Conservation (phyloP, 257 asterid species). For the Nicotiana attenuata region DNA sequence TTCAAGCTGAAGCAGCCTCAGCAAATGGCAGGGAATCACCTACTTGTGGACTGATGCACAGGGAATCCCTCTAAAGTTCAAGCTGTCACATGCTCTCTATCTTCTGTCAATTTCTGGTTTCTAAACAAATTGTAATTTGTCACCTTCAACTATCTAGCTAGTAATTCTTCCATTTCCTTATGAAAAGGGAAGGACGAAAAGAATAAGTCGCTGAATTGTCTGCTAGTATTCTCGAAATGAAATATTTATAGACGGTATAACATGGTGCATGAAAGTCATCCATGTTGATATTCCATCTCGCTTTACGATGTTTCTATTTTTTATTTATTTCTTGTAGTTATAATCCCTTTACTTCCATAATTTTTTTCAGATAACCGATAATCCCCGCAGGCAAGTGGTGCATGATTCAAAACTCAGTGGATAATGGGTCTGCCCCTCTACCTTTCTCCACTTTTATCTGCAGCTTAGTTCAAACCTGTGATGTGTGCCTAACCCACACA, state of each 20-base stretch:
- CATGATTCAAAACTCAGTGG: background rate
- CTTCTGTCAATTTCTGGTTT: conserved; percentile 68
- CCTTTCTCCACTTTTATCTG: background rate
- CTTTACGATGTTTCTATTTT: background rate
- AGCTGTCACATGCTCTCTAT: conserved; percentile 56
- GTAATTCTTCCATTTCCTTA: background rate
- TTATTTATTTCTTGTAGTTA: background rate
- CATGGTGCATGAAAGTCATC: background rate
- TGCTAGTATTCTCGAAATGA: background rate
- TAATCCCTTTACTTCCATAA: background rate
- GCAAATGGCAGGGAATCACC: background rate
- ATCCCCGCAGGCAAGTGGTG: background rate
- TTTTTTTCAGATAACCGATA: background rate
- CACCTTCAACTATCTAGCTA: background rate
- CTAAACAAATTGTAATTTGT: background rate
- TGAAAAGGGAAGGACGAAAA: background rate
- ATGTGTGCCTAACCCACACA: background rate
- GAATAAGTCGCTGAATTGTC: background rate
- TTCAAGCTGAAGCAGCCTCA: conserved; percentile 16
- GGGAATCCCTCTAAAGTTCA: background rate
- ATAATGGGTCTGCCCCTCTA: background rate
- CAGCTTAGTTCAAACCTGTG: background rate
- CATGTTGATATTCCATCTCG: background rate
- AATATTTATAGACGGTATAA: background rate
- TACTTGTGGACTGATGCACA: background rate